Evolutionary conservation across 805 yeast species (phyloP), one percentile per base, ranked within the genome.

Genomic region (Kluyveromyces lactis): DNA sequence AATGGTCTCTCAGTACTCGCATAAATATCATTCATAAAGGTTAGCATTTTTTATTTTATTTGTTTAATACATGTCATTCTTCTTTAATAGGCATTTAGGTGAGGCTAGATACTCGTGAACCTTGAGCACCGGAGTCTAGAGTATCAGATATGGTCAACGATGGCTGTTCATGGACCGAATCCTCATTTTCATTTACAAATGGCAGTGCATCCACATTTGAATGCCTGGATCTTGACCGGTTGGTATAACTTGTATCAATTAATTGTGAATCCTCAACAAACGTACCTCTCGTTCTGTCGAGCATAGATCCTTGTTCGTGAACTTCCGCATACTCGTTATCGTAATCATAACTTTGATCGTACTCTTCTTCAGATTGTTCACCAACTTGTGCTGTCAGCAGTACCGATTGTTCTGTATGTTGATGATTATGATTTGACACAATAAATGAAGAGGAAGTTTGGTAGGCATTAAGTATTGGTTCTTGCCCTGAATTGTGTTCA

Each of bases 271-370:
- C 41, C 49, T 4, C 45, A 46, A 5, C 44, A 46, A 3, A 45
- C 19, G 23, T 41, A 47, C 9, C 42, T 39, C 10, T 40, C 47
- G 10, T 24, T 4, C 17, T 39, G 11, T 34, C 33, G 4, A 12
- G 28, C 10, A 26, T 13, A 3, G 30, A 16, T 9, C 15, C 30
- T 16, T 24, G 30, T 16, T 21, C 37, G 15, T 58, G 56, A 9
- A 66, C 67, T 63, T 60, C 62, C 33, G 61, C 51, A 26, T 44
- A 48, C 12, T 50, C 55, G 27, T 48, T 49, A 19, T 47, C 55
- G n/a, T 46, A 34, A 21, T 45, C 55, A 40, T 48, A 52, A 15
- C 18, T 28, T 18, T 29, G 34, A 17, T 11, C 26, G 8, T 26
- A 16, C 8, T 36, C 39, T 15, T 37, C 39, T 9, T 33, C 38